Evolutionary conservation across 768 basidiomycete genomes (phyloP).

Genomic region (Russula vinacea): DNA sequence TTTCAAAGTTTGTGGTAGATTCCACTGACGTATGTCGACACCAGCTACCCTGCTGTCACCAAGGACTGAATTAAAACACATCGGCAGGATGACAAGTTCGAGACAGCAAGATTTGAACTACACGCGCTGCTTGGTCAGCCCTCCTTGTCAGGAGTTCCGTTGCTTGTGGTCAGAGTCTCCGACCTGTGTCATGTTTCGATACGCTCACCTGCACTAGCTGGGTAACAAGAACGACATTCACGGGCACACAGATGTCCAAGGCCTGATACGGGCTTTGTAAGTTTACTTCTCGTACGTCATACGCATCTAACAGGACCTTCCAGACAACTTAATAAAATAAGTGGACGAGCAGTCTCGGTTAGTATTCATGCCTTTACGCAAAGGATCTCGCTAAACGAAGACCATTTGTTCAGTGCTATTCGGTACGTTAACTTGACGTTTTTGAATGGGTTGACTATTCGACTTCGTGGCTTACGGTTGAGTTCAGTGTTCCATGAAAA

Average conservation of each 20-base stretch:
- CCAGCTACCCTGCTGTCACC: neutral
- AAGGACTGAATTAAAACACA: constrained; percentile 10
- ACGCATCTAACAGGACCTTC: neutral
- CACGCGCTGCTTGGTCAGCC: constrained; percentile 73
- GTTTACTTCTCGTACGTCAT: constrained; percentile 32
- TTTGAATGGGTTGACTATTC: neutral
- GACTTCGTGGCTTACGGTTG: neutral
- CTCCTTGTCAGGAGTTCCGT: constrained; percentile 64
- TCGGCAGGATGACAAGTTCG: constrained; percentile 71
- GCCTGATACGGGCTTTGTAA: constrained; percentile 75
- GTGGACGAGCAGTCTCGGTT: constrained; percentile 81
- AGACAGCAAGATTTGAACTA: constrained; percentile 78
- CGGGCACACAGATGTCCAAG: constrained; percentile 72
- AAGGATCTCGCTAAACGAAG: constrained; percentile 7
- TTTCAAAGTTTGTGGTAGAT: constrained; percentile 80
- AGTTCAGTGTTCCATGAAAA: constrained; percentile 90
- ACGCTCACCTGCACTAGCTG: constrained; percentile 45
- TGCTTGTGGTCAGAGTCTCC: constrained; percentile 66
- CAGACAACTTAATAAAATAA: constrained; percentile 77
- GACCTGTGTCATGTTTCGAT: neutral
- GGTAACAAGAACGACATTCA: constrained; percentile 93
- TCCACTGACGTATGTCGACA: constrained; percentile 67
- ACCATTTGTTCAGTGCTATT: constrained; percentile 59
- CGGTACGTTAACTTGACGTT: constrained; percentile 43
- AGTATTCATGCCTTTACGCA: constrained; percentile 35